Evolutionary conservation across 2,329 filamentous ascomycete species (phyloP).

Genomic region (Paecilomyces variotii): DNA sequence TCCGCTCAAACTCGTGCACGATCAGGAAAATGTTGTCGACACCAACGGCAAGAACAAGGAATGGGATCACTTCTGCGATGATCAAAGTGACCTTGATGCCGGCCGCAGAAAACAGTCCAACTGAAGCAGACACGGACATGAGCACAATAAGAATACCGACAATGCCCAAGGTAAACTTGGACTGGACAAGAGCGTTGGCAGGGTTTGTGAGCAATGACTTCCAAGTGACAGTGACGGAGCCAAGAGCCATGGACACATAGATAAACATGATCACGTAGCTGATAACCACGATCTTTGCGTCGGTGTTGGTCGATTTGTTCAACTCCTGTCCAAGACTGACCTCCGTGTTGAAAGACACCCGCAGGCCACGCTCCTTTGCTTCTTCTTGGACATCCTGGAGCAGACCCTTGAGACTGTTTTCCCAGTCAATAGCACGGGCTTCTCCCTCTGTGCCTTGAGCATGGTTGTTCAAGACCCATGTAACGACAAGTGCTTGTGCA

Average conservation of each 20-base stretch:
- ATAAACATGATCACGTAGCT: conserved; percentile 99
- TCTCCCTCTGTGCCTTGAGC: conserved; percentile 64
- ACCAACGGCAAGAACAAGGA: conserved; percentile 89
- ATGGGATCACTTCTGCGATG: conserved; percentile 96
- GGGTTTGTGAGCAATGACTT: conserved; percentile 74
- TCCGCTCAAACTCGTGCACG: conserved; percentile 93
- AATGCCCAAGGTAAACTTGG: conserved; percentile 92
- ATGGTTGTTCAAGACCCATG: conserved; percentile 90
- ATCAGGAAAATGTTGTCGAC: conserved; percentile 99
- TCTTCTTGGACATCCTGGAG: conserved; percentile 74
- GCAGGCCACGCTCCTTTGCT: conserved; percentile 66
- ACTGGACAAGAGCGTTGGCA: conserved; percentile 78
- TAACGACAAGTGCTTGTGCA: conserved; percentile 73
- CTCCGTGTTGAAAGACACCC: conserved; percentile 91
- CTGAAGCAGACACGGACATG: conserved; percentile 94
- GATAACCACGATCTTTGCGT: conserved; percentile 91
- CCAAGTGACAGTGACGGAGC: conserved; percentile 74
- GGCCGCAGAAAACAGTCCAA: conserved; percentile 85
- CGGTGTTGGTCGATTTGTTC: conserved; percentile 96
- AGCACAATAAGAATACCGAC: conserved; percentile 91
- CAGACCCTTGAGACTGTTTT: conserved; percentile 65
- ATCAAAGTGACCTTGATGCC: conserved; percentile 94
- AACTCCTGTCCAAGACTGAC: conserved; percentile 91
- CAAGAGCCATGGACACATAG: conserved; percentile 87
- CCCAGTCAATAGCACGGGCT: conserved; percentile 77